Conservation (phyloP, 495 filamentous ascomycete genomes). For the Tuber indicum region DNA sequence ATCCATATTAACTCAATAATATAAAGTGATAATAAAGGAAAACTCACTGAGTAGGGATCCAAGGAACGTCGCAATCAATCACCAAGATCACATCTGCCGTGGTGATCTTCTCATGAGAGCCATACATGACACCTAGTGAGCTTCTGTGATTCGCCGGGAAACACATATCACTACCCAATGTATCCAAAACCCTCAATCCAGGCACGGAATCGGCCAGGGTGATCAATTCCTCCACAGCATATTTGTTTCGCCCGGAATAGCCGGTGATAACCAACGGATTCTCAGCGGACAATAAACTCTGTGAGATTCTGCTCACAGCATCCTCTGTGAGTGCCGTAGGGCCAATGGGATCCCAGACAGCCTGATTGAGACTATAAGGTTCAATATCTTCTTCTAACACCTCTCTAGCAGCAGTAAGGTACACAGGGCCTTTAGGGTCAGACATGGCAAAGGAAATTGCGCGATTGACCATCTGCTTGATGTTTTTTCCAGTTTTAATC, state of each 20-base stretch:
- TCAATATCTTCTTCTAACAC: slow-evolving; percentile 88
- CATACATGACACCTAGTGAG: slow-evolving; percentile 68
- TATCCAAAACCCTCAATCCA: slow-evolving; percentile 78
- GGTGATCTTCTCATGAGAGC: slow-evolving; percentile 64
- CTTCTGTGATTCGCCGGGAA: slow-evolving; percentile 70
- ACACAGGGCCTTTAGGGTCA: slow-evolving; percentile 79
- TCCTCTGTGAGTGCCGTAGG: slow-evolving; percentile 63
- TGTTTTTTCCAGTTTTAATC: slow-evolving; percentile 83
- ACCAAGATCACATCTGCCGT: slow-evolving; percentile 81
- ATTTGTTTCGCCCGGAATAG: slow-evolving; percentile 70
- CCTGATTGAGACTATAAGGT: slow-evolving; percentile 68
- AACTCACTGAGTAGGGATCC: slow-evolving; percentile 56
- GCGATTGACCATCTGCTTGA: slow-evolving; percentile 92
- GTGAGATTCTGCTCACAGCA: slow-evolving; percentile 62
- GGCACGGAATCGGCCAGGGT: slow-evolving; percentile 69
- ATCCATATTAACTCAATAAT: slow-evolving; percentile 12
- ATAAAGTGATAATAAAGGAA: background rate
- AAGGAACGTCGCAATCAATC: slow-evolving; percentile 76
- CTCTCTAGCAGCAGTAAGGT: slow-evolving; percentile 76
- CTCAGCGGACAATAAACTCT: slow-evolving; percentile 64
- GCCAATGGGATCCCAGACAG: slow-evolving; percentile 66
- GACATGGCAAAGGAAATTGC: slow-evolving; percentile 79
- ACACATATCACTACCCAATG: slow-evolving; percentile 89
- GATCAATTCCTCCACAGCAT: slow-evolving; percentile 64
- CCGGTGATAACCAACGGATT: slow-evolving; percentile 76